These are phyloP conservation scores for Lactifluus subvellereus DNA, from an alignment of 768 basidiomycete species.

Conservation along the genomic window DNA sequence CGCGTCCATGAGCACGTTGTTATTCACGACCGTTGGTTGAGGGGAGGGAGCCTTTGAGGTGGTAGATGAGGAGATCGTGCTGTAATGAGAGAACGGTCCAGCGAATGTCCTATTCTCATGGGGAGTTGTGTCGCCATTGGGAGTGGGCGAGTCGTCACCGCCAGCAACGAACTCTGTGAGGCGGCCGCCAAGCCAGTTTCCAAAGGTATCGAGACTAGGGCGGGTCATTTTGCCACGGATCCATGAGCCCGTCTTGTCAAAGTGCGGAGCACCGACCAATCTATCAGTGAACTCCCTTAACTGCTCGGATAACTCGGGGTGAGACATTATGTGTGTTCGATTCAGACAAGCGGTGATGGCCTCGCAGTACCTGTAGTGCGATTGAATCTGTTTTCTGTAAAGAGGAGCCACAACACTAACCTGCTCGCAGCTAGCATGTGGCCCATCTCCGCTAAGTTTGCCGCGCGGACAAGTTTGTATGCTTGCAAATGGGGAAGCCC, in stretches of 20 bases:
- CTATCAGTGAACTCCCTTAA: constrained; percentile 76
- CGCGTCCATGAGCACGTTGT: constrained; percentile 29
- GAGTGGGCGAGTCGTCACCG: constrained; percentile 41
- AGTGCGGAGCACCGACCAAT: constrained; percentile 61
- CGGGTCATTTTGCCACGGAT: constrained; percentile 81
- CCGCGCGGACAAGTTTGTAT: constrained; percentile 77
- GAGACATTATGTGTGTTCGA: constrained; percentile 63
- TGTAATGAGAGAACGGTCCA: constrained; percentile 92
- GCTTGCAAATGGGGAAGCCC: constrained; percentile 86
- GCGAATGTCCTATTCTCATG: constrained; percentile 39
- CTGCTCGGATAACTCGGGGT: constrained; percentile 59
- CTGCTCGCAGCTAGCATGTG: constrained; percentile 69
- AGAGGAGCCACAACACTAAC: constrained; percentile 37
- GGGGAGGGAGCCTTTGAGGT: constrained; percentile 76
- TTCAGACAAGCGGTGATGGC: constrained; percentile 68
- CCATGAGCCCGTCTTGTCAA: constrained; percentile 81
- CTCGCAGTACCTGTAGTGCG: constrained; percentile 79
- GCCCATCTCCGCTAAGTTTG: constrained; percentile 73
- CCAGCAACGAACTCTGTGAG: constrained; percentile 95
- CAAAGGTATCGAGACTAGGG: constrained; percentile 87
- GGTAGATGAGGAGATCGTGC: constrained; percentile 80
- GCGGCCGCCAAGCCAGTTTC: constrained; percentile 86
- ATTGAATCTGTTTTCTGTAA: constrained; percentile 1
- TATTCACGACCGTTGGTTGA: constrained; percentile 42
- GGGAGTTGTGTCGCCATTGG: constrained; percentile 31